Evolutionary conservation across 495 filamentous ascomycete species (phyloP).

Genomic region (Immersiella caudata): DNA sequence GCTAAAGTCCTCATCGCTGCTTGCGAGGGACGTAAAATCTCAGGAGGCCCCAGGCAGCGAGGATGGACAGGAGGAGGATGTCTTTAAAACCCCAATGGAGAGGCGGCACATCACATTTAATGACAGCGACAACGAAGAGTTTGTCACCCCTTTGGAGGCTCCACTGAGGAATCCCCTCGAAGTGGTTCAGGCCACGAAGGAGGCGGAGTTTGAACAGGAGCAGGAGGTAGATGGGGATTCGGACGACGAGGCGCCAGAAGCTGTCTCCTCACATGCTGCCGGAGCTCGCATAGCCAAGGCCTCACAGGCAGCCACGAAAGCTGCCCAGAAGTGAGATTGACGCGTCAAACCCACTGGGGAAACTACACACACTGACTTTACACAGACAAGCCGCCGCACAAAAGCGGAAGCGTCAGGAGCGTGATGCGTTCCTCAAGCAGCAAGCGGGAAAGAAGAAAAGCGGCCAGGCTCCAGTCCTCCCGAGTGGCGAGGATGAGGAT

Average conservation of each 20-base stretch:
- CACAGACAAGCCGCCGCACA: conserved; percentile 44
- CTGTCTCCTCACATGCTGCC: conserved; percentile 44
- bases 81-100: conserved; percentile 37
- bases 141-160: conserved; percentile 38
- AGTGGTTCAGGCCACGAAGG: conserved; percentile 15
- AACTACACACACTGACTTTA: conserved; percentile 15
- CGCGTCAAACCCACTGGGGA: neutral
- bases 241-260: conserved; percentile 51
- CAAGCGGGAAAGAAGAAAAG: conserved; percentile 49
- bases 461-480: conserved; percentile 15
- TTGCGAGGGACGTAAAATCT: neutral
- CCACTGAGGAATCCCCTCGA: conserved; percentile 35
- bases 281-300: conserved; percentile 41
- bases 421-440: conserved; percentile 48
- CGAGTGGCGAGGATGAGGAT: conserved; percentile 23
- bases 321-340: conserved; percentile 44
- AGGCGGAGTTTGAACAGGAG: conserved; percentile 30
- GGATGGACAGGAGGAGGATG: conserved; percentile 20
- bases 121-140: conserved; percentile 38
- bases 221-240: conserved; percentile 42
- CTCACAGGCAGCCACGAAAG: conserved; percentile 41
- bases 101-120: conserved; percentile 37
- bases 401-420: conserved; percentile 51
- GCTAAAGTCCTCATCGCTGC: conserved; percentile 28
- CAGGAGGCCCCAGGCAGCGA: conserved; percentile 22